These are phyloP conservation scores for Corinectria fuckeliana DNA, from an alignment of 2,329 filamentous ascomycete species.

Conservation along the genomic window DNA sequence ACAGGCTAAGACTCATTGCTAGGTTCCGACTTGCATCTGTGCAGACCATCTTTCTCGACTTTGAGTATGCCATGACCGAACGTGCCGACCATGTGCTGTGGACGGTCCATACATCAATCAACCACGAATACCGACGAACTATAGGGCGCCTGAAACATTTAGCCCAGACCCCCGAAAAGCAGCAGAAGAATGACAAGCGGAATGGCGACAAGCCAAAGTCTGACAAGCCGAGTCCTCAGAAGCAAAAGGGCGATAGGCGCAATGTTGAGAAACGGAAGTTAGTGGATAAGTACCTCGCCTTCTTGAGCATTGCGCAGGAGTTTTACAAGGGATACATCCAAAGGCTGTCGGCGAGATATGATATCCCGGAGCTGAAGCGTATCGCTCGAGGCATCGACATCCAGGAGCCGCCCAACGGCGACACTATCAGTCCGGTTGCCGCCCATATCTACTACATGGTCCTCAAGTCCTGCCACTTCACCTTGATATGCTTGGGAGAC, in stretches of 20 bases:
- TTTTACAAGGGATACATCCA: conserved; percentile 91
- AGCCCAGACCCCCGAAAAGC: conserved; percentile 65
- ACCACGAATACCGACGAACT: conserved; percentile 76
- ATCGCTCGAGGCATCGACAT: conserved; percentile 50
- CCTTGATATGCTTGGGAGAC: conserved; percentile 87
- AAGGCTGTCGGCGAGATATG: conserved; percentile 69
- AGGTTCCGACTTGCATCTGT: conserved; percentile 77
- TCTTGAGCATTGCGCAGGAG: conserved; percentile 84
- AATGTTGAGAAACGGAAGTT: conserved; percentile 74
- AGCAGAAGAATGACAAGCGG: conserved; percentile 46
- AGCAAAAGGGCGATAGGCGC: conserved; percentile 34
- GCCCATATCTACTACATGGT: conserved; percentile 64
- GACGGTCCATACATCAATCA: conserved; percentile 79
- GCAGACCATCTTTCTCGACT: conserved; percentile 74
- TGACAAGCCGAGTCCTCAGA: conserved; percentile 33
- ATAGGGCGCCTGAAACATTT: conserved; percentile 62
- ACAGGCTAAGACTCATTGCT: conserved; percentile 11
- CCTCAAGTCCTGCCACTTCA: conserved; percentile 78
- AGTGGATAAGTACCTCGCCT: conserved; percentile 80
- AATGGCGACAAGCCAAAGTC: conserved; percentile 33
- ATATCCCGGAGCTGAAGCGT: conserved; percentile 57
- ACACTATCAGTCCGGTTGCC: conserved; percentile 53
- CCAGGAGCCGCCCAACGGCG: conserved; percentile 36
- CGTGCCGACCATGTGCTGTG: conserved; percentile 77
- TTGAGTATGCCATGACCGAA: conserved; percentile 67